These are phyloP conservation scores for Mortierella sp. DNA, from an alignment of 371 early-diverging fungal genomes.

Conservation along the genomic window DNA sequence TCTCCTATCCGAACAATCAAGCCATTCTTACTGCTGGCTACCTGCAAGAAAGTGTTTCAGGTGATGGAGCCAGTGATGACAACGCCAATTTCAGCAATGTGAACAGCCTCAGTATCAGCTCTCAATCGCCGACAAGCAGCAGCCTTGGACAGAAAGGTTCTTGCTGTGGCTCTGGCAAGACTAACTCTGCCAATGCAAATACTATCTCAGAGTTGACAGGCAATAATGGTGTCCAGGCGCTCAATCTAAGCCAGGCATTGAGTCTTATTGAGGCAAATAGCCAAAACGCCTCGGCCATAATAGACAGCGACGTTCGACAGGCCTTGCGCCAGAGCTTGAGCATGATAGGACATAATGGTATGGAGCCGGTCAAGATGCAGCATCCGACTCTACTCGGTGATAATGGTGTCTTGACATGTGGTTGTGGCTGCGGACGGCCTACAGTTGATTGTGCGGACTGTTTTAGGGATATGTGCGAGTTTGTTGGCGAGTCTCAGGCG, in stretches of 20 bases:
- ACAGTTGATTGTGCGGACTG: constrained; percentile 69
- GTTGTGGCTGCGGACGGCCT: constrained; percentile 71
- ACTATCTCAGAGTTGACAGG: not conserved
- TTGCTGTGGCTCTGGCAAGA: constrained; percentile 32
- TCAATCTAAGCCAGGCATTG: constrained; percentile 34
- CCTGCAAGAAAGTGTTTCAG: not conserved
- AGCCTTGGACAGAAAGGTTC: constrained; percentile 20
- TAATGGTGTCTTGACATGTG: constrained; percentile 66
- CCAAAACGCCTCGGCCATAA: constrained; percentile 17
- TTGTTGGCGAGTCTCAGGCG: constrained; percentile 45
- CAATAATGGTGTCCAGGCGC: constrained; percentile 10
- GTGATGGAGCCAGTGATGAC: not conserved
- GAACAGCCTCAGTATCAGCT: not conserved
- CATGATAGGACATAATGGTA: constrained; percentile 20
- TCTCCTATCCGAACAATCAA: constrained; percentile 54
- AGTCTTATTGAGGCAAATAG: constrained; percentile 33
- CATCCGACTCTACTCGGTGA: constrained; percentile 59
- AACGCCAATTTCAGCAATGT: not conserved
- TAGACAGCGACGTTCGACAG: constrained; percentile 24
- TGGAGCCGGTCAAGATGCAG: constrained; percentile 46
- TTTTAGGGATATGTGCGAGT: constrained; percentile 68
- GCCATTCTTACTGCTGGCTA: not conserved
- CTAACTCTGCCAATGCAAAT: not conserved
- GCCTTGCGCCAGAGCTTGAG: constrained; percentile 27
- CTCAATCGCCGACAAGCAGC: not conserved